These are phyloP conservation scores for Dimocarpus longan DNA, from an alignment of 345 rosid genomes.

Conservation along the genomic window DNA sequence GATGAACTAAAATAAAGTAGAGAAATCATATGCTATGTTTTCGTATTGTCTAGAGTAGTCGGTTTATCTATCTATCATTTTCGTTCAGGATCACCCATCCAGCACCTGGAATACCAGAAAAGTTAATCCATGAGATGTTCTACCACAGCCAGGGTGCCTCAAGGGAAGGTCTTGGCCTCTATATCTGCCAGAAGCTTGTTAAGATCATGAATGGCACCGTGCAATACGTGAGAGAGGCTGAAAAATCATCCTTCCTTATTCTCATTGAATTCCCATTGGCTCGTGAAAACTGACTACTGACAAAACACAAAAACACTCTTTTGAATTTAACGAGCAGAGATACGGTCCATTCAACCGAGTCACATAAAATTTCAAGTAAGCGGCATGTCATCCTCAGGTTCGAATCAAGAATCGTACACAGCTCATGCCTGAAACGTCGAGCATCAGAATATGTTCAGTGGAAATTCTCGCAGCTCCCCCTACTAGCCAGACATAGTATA, in stretches of 20 bases:
- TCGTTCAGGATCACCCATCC: conserved; percentile 68
- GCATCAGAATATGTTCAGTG: neutral
- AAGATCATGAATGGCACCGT: conserved; percentile 80
- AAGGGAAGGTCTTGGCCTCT: conserved; percentile 82
- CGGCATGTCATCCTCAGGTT: neutral
- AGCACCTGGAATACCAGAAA: conserved; percentile 80
- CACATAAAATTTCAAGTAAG: neutral
- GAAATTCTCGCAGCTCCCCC: neutral
- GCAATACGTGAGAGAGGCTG: conserved; percentile 76
- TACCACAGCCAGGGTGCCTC: conserved; percentile 52
- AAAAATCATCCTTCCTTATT: conserved; percentile 64
- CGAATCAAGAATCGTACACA: neutral
- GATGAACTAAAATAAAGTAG: neutral
- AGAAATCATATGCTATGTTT: conserved; percentile 12
- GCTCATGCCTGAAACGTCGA: neutral
- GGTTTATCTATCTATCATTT: neutral
- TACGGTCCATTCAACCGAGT: neutral
- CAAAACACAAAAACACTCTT: neutral
- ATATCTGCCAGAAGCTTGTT: conserved; percentile 71
- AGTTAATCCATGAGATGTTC: conserved; percentile 70
- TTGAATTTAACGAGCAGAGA: neutral
- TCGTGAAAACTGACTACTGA: conserved; percentile 2
- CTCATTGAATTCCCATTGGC: conserved; percentile 66
- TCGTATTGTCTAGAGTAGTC: neutral
- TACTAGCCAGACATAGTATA: neutral